Conservation (phyloP, 176 grass and related monocot species). For the Eleusine coracana region DNA sequence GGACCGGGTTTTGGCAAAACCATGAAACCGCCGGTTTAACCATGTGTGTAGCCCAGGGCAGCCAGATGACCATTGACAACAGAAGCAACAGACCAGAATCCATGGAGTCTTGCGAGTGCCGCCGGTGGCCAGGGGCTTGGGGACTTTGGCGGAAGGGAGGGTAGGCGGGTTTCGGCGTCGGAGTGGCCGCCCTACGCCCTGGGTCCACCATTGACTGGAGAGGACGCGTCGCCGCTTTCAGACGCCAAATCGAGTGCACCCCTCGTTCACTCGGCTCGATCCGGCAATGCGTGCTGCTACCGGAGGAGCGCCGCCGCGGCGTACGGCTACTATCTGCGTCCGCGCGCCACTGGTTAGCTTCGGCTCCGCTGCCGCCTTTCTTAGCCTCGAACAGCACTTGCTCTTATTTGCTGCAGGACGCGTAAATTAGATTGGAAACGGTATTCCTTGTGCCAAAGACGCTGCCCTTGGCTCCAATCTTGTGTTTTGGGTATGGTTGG, state of each 20-base stretch:
- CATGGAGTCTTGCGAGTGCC: too few relatives aligned
- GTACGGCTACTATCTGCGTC: constrained; percentile 11
- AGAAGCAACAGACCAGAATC: too few relatives aligned
- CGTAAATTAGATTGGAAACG: not conserved
- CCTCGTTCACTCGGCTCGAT: constrained; percentile 16
- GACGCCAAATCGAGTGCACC: not conserved
- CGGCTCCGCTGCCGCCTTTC: not conserved
- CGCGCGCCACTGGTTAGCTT: constrained; percentile 35
- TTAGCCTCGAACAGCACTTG: not conserved
- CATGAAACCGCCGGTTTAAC: too few relatives aligned
- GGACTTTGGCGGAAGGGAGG: too few relatives aligned
- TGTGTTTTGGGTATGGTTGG: not conserved
- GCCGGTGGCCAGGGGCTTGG: too few relatives aligned
- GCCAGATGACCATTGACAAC: too few relatives aligned
- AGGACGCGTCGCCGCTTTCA: too few relatives aligned
- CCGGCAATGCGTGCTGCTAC: constrained; percentile 29
- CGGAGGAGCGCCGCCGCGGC: constrained; percentile 3
- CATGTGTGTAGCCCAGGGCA: too few relatives aligned
- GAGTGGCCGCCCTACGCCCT: too few relatives aligned
- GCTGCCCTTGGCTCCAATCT: not conserved
- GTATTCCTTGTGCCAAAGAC: constrained; percentile 25
- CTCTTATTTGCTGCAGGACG: not conserved
- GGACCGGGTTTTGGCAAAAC: too few relatives aligned
- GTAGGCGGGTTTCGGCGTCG: too few relatives aligned
- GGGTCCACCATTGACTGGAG: too few relatives aligned